Percentiles rank a stretch among this genome's conserved stretches.
Evolutionary conservation across 305 asterid genomes (phyloP).

Genomic region (Rubia peregrina): DNA sequence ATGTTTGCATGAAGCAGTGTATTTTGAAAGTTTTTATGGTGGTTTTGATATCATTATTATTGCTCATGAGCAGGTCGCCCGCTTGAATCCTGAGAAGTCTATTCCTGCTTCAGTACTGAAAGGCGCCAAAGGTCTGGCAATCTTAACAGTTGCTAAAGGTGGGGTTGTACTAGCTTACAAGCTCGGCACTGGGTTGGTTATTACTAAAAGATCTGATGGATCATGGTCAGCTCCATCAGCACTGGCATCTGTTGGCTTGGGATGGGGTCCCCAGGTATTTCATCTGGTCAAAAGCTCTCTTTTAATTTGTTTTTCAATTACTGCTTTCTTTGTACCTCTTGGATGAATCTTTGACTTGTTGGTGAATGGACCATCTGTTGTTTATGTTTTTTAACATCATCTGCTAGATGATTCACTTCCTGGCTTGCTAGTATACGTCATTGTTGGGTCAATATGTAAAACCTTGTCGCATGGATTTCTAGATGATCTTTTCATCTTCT

Average conservation of each 20-base stretch:
- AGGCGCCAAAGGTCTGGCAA: slow-evolving; percentile 94
- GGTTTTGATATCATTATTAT: slow-evolving; percentile 3
- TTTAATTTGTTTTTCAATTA: background rate
- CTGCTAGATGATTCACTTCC: background rate
- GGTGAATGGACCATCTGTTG: background rate
- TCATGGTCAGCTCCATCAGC: slow-evolving; percentile 99
- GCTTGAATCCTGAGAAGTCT: slow-evolving; percentile 90
- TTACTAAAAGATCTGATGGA: slow-evolving; percentile 86
- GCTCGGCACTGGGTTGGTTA: slow-evolving; percentile 90
- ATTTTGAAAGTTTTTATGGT: background rate
- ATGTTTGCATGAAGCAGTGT: background rate
- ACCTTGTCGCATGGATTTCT: background rate
- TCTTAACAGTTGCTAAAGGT: slow-evolving; percentile 87
- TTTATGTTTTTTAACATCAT: background rate
- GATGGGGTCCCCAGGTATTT: slow-evolving; percentile 98
- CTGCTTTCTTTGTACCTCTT: background rate
- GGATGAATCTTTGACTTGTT: background rate
- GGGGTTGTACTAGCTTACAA: slow-evolving; percentile 78
- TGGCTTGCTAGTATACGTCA: background rate
- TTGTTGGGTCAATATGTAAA: background rate
- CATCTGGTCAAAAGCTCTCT: background rate
- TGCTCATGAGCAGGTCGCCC: slow-evolving; percentile 50
- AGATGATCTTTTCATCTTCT: background rate
- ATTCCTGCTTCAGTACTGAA: slow-evolving; percentile 76
- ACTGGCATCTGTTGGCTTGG: slow-evolving; percentile 77